Base-by-base conservation (phyloP, 2,329 filamentous ascomycete genomes). In the Phaeosphaeria sp. region DNA sequence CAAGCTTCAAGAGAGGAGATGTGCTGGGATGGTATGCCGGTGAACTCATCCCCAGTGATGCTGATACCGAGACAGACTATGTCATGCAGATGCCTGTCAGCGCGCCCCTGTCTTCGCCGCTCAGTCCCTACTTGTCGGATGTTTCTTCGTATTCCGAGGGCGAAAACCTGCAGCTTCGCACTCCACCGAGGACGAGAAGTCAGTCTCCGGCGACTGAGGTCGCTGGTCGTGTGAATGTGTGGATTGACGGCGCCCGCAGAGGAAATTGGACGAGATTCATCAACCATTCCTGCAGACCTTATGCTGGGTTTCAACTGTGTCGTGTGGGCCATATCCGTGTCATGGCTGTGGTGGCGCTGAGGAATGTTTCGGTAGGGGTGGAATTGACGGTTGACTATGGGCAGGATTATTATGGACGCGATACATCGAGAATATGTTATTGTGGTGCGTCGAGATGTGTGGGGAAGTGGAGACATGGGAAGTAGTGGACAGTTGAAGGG, bases 221-320 rank as follows among this genome's bases (percentile, higher is more conserved):
- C 5, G 11, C 17, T 15, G 15, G 2, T 18, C 42, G 55, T 2
- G 20, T 33, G 3, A 50, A 25, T 1, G 48, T 62, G 0, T 55
- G 52, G 15, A 59, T 67, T 27, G 64, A 67, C 33, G 56, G 22
- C 11, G 36, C 46, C 15, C 23, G 15, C 1, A 52, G 46, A 23
- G 63, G 60, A 1, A 65, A 66, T 44, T 67, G 63, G 63, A 65
- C 61, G 33, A 42, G 65, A 9, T 67, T 67, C 30, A 64, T 66
- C 20, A 67, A 65, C 23, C 63, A 66, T 33, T 54, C 44, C 1
- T 67, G 64, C 39, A 42, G 52, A 1, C 41, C 62, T 21, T 50
- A 63, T 47, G 50, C 54, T 20, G 27, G 46, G 0, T 67, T 64
- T 36, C 20, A 55, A 6, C 15, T 62, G 3, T 46, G 56, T 20